Conservation (phyloP, 2,329 filamentous ascomycete genomes). For the Xylariaceae sp. region DNA sequence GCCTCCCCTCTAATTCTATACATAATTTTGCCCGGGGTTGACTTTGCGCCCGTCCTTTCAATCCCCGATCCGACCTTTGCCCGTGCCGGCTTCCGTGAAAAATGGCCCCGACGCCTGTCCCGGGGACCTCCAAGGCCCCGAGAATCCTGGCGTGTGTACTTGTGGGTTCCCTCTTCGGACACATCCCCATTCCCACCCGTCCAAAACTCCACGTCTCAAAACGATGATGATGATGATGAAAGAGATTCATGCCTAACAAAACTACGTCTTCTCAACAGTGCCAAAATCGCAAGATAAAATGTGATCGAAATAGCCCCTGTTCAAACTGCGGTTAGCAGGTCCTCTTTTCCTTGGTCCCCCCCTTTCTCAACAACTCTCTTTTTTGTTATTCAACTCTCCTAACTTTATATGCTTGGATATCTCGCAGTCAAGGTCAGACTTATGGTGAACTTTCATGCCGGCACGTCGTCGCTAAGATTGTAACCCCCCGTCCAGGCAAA, state of each 20-base stretch:
- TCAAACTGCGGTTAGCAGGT: constrained; percentile 44
- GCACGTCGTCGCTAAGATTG: constrained; percentile 9
- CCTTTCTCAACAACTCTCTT: background rate
- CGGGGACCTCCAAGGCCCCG: constrained; percentile 22
- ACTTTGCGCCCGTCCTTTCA: background rate
- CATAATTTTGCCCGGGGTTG: constrained; percentile 7
- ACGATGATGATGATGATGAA: background rate
- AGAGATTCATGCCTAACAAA: background rate
- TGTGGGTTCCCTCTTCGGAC: constrained; percentile 7
- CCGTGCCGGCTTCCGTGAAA: constrained; percentile 15
- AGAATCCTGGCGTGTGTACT: constrained; percentile 30
- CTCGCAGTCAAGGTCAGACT: constrained; percentile 43
- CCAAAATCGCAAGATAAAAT: constrained; percentile 59
- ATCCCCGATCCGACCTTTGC: background rate
- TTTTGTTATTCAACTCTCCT: background rate
- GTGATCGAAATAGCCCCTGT: constrained; percentile 54
- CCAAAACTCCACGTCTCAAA: no score
- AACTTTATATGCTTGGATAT: constrained; percentile 2
- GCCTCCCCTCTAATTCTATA: background rate
- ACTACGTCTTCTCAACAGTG: constrained; percentile 31
- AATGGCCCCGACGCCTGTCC: constrained; percentile 22
- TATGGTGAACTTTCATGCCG: constrained; percentile 2
- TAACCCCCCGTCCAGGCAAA: constrained; percentile 42
- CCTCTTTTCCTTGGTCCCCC: background rate
- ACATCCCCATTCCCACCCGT: background rate